These are phyloP conservation scores for Ceratocystis diversiconidia DNA, from an alignment of 2,329 filamentous ascomycete species.

Conservation along the genomic window DNA sequence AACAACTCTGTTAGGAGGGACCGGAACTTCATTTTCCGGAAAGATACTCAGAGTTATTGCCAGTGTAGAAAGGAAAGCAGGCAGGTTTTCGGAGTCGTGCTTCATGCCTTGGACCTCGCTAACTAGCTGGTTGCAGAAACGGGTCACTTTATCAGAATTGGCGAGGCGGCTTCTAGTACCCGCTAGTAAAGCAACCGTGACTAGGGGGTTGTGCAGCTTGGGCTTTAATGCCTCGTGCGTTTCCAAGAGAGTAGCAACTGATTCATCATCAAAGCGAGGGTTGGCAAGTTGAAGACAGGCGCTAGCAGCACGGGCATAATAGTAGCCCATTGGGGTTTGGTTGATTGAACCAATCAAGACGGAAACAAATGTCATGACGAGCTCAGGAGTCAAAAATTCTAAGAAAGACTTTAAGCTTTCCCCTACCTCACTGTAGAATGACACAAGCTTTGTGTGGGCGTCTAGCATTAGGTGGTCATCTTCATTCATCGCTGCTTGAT, in stretches of 20 bases:
- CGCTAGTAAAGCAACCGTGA: slow-evolving; percentile 28
- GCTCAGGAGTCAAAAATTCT: not conserved
- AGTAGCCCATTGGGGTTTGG: not conserved
- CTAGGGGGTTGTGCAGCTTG: slow-evolving; percentile 38
- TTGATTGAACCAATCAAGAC: not conserved
- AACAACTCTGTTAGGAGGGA: slow-evolving; percentile 55
- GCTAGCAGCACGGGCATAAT: not conserved
- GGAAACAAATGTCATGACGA: not conserved
- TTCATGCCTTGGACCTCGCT: slow-evolving; percentile 44
- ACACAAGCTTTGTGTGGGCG: not conserved
- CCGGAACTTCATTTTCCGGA: slow-evolving; percentile 37
- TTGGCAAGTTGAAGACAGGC: not conserved
- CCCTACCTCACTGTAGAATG: not conserved
- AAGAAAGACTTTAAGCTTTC: not conserved
- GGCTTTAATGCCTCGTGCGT: not conserved
- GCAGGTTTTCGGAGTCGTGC: slow-evolving; percentile 30
- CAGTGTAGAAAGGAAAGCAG: slow-evolving; percentile 38
- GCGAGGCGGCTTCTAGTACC: slow-evolving; percentile 11
- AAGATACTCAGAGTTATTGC: slow-evolving; percentile 40
- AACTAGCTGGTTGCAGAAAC: slow-evolving; percentile 43
- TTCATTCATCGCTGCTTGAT: not conserved
- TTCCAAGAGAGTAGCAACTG: not conserved
- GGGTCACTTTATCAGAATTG: slow-evolving; percentile 2
- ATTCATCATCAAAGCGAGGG: not conserved
- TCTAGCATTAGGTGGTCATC: not conserved